Evolutionary conservation across 2,329 filamentous ascomycete genomes (phyloP), one percentile per base, ranked within the genome.

Genomic region (Stagonosporopsis chrysanthemi): DNA sequence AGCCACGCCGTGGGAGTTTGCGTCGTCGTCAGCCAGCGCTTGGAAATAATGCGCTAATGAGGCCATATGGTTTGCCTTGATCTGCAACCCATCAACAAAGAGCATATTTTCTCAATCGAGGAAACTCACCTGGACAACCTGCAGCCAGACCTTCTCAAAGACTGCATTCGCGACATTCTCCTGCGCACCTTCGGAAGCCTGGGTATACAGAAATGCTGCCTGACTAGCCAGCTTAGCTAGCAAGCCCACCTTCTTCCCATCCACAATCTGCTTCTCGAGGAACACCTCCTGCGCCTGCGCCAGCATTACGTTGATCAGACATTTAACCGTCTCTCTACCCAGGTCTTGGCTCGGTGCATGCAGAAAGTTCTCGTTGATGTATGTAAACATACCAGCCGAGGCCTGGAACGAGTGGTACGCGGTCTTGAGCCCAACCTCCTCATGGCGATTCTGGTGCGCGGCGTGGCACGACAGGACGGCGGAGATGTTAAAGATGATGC

Each of bases 311-410:
- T 89, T 86, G 73, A 99, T 98, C 64, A 99, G 79, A 0, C 92
- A 92, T 80, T 97, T 97, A 70, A 99, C 92, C 0, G 95, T 99
- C 47, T 99, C 94, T 59, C 95, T 83, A 75, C 93, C 98, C 44
- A 99, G 80, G 72, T 99, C 95, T n/a, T 91, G 93, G 8, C 93
- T 97, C 0, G 96, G 95, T 1, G 95, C 95, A 71, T 99, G 95
- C 33, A 99, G 82, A 75, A 99, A 99, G 80, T 99, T 99, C 79
- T 99, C 95, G 78, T 99, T 99, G 81, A 99, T 99, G 72, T 99
- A 99, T 50, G 94, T 98, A 77, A 98, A 99, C 95, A 99, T 99
- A 80, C 95, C 95, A 9, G 95, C 95, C 7, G 94, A 93, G 38
- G 95, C 95, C 77, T 99, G 95, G 80, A 98, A 98, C 19, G 93